Percentiles rank a stretch among this genome's conserved stretches.
Evolutionary conservation across 352 stramenopile genomes (phyloP).

Genomic region (Pythium pyrilobum): DNA sequence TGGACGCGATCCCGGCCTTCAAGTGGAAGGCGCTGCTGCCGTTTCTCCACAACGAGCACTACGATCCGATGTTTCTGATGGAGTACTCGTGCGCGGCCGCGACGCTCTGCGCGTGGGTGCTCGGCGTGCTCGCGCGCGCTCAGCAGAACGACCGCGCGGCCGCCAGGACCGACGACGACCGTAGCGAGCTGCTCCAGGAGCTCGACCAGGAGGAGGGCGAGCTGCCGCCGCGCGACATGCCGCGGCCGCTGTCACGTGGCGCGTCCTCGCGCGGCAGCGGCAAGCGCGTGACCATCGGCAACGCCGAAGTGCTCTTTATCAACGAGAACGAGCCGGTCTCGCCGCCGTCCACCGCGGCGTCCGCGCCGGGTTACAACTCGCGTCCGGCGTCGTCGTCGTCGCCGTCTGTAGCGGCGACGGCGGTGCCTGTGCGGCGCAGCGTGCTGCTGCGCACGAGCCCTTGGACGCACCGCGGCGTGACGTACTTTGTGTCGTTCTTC

Average conservation of each 20-base stretch:
- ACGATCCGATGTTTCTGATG: conserved; percentile 55
- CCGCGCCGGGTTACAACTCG: not conserved
- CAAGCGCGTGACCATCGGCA: conserved; percentile 64
- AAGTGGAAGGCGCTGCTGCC: conserved; percentile 72
- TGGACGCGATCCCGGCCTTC: conserved; percentile 39
- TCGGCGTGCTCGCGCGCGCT: conserved; percentile 30
- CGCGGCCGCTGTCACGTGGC: conserved; percentile 3
- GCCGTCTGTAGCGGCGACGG: not conserved
- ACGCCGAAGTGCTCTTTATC: conserved; percentile 61
- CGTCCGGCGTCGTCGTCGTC: not conserved
- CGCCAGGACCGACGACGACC: conserved; percentile 38
- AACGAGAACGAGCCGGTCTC: conserved; percentile 62
- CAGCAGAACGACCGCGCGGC: conserved; percentile 32
- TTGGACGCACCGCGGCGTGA: conserved; percentile 60
- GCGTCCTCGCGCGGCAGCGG: not conserved
- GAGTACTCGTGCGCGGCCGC: conserved; percentile 44
- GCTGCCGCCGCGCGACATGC: not conserved
- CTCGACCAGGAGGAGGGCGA: conserved; percentile 48
- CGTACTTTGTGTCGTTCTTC: conserved; percentile 83
- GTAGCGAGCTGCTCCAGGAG: conserved; percentile 43
- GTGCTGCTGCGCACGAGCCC: conserved; percentile 53
- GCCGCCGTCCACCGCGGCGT: conserved; percentile 8
- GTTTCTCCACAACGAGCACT: conserved; percentile 71
- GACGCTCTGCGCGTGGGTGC: conserved; percentile 63
- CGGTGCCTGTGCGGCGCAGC: not conserved